phyloP scores from a whole-genome alignment of 1,139 yeast species.

The Protomyces gravidus region DNA sequence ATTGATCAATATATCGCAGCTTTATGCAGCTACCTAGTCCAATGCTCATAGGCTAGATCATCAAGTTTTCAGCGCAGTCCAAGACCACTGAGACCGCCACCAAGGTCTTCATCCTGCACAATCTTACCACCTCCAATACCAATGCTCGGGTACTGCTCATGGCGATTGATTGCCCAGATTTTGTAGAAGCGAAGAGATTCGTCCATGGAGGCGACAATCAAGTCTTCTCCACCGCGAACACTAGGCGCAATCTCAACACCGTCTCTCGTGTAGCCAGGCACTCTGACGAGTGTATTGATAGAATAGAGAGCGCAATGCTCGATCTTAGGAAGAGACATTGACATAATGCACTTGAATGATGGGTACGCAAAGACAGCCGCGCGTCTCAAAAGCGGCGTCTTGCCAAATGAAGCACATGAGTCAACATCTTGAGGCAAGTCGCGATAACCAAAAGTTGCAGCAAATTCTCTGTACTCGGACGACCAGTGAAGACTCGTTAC shows the following conservation, averaged over 20 bases:
- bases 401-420: not conserved
- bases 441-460: slow-evolving; percentile 71
- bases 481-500: slow-evolving; percentile 81
- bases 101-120: slow-evolving; percentile 3
- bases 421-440: not conserved
- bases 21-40: too few relatives aligned
- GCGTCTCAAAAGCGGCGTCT: slow-evolving; percentile 35
- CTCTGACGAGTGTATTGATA: slow-evolving; percentile 45
- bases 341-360: slow-evolving; percentile 48
- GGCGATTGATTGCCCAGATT: not conserved
- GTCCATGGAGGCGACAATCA: slow-evolving; percentile 20
- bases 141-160: not conserved
- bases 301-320: slow-evolving; percentile 63
- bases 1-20: too few relatives aligned
- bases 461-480: slow-evolving; percentile 54
- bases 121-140: slow-evolving; percentile 23
- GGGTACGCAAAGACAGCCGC: slow-evolving; percentile 66
- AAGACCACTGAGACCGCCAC: not conserved
- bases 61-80: not conserved
- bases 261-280: not conserved
- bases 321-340: slow-evolving; percentile 49
- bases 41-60: too few relatives aligned
- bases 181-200: slow-evolving; percentile 20
- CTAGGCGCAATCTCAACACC: not conserved
- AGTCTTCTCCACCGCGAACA: slow-evolving; percentile 11